Evolutionary conservation across 108 stramenopile genomes (phyloP).

Genomic region (Poteriospumella lacustris): DNA sequence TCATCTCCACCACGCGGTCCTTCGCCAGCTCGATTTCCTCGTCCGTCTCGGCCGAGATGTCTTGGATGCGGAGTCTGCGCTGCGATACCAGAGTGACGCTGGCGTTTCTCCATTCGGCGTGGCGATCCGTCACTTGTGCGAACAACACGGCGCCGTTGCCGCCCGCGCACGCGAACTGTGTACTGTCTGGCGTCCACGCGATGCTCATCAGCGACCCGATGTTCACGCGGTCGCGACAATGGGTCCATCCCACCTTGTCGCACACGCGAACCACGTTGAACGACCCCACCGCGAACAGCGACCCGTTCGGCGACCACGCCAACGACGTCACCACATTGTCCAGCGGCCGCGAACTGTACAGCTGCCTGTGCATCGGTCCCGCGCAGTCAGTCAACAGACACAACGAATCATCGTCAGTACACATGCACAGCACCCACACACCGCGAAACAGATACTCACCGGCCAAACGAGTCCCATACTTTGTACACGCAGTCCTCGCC

Average conservation of each 20-base stretch:
- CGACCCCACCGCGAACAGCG: conserved; percentile 56
- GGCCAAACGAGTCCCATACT: conserved; percentile 53
- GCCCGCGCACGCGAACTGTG: conserved; percentile 54
- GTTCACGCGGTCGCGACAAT: conserved; percentile 40
- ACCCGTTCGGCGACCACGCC: conserved; percentile 57
- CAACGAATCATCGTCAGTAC: too few species aligned
- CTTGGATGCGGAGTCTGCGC: conserved; percentile 39
- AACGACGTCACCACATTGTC: conserved; percentile 57
- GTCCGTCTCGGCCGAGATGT: conserved; percentile 39
- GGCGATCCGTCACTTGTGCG: conserved; percentile 46
- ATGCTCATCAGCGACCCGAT: conserved; percentile 50
- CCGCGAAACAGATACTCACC: neutral
- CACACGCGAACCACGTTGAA: conserved; percentile 55
- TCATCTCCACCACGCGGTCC: conserved; percentile 56
- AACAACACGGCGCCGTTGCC: conserved; percentile 53
- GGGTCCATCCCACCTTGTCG: conserved; percentile 62
- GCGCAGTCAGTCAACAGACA: neutral
- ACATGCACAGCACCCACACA: too few species aligned
- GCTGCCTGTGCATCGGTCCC: conserved; percentile 38
- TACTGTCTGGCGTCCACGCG: conserved; percentile 57
- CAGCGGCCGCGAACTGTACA: conserved; percentile 47
- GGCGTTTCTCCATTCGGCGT: conserved; percentile 39
- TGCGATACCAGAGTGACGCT: conserved; percentile 35
- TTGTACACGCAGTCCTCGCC: conserved; percentile 62
- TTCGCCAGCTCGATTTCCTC: conserved; percentile 53